Percentiles rank a stretch among this genome's conserved stretches.
Evolutionary conservation across 2,329 filamentous ascomycete species (phyloP).

Genomic region (Venturia carpophila): DNA sequence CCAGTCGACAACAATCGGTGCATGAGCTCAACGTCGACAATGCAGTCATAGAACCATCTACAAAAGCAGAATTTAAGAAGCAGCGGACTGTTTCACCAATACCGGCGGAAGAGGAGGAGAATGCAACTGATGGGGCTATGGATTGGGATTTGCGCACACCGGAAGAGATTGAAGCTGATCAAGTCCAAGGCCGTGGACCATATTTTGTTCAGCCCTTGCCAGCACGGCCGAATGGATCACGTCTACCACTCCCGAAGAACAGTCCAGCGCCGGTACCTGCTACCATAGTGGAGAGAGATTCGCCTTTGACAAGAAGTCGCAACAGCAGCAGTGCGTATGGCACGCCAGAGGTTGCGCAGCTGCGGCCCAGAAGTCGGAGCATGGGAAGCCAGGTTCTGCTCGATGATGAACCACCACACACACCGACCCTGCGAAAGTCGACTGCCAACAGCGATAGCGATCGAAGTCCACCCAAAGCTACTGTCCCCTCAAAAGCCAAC

Average conservation of each 20-base stretch:
- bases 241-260: constrained; percentile 76
- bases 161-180: constrained; percentile 62
- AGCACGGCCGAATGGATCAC: constrained; percentile 51
- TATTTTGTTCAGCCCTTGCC: constrained; percentile 20
- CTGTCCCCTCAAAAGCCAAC: constrained; percentile 1
- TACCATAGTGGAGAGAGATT: constrained; percentile 66
- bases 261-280: constrained; percentile 69
- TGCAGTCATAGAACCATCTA: constrained; percentile 22
- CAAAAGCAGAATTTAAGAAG: constrained; percentile 20
- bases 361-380: constrained; percentile 64
- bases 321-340: constrained; percentile 45
- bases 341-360: constrained; percentile 45
- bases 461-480: constrained; percentile 23
- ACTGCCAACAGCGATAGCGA: not conserved
- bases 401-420: constrained; percentile 36
- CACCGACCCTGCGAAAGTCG: constrained; percentile 19
- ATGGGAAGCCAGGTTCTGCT: constrained; percentile 45
- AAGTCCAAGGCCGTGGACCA: constrained; percentile 24
- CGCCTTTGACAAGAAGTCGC: constrained; percentile 54
- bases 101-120: constrained; percentile 33
- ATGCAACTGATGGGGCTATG: constrained; percentile 39
- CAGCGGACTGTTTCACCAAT: constrained; percentile 31
- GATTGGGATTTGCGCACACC: constrained; percentile 67
- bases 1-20: constrained; percentile 12
- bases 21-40: constrained; percentile 19